These are phyloP conservation scores for Bruguiera gymnorhiza DNA, from an alignment of 345 rosid species.

Conservation along the genomic window DNA sequence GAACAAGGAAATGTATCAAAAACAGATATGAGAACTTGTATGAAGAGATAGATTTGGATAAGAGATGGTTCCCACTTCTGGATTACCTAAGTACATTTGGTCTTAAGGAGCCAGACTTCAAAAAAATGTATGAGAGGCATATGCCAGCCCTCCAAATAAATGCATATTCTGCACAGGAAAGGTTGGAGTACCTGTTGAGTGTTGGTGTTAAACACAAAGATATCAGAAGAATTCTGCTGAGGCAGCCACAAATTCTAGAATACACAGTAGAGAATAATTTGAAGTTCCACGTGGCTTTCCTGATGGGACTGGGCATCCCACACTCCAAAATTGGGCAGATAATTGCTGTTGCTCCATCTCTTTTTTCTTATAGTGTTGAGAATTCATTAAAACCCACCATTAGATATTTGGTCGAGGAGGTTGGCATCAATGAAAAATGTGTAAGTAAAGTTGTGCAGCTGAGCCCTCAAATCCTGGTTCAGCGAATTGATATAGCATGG, in stretches of 20 bases:
- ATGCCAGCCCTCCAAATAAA: slow-evolving; percentile 77
- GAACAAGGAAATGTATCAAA: slow-evolving; percentile 30
- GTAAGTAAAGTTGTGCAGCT: slow-evolving; percentile 86
- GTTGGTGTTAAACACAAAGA: slow-evolving; percentile 89
- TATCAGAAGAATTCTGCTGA: slow-evolving; percentile 71
- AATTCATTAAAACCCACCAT: slow-evolving; percentile 87
- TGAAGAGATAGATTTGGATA: slow-evolving; percentile 70
- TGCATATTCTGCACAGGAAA: slow-evolving; percentile 74
- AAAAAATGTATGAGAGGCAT: slow-evolving; percentile 88
- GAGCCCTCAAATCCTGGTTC: slow-evolving; percentile 94
- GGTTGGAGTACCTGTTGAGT: slow-evolving; percentile 80
- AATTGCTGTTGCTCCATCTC: slow-evolving; percentile 67
- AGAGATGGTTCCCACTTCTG: slow-evolving; percentile 82
- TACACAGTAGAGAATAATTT: slow-evolving; percentile 83
- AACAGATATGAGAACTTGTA: slow-evolving; percentile 51
- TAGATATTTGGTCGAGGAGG: slow-evolving; percentile 93
- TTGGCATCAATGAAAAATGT: slow-evolving; percentile 72
- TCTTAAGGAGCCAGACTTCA: slow-evolving; percentile 75
- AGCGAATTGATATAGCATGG: slow-evolving; percentile 91
- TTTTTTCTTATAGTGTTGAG: slow-evolving; percentile 84
- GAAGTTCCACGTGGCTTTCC: slow-evolving; percentile 75
- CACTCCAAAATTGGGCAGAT: slow-evolving; percentile 83
- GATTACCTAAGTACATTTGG: slow-evolving; percentile 80
- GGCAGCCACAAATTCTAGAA: slow-evolving; percentile 90
- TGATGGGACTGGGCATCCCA: slow-evolving; percentile 74